Conservation (phyloP, 441 rosid genomes). For the Pelargonium fulgidum region DNA sequence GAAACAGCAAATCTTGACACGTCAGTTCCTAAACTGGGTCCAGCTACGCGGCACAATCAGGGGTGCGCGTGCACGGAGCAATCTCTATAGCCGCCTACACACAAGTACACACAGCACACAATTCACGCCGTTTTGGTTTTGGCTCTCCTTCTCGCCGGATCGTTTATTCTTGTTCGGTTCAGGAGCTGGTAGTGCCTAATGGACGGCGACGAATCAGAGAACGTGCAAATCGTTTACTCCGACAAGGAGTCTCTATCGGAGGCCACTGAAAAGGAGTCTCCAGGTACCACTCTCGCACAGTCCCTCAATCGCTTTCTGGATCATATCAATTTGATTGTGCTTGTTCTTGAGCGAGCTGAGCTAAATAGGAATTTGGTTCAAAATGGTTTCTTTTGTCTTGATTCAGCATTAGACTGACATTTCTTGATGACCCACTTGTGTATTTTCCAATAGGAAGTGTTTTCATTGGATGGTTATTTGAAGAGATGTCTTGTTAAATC, state of each 20-base stretch:
- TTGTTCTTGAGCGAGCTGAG: neutral
- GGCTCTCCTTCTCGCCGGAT: neutral
- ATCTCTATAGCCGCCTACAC: neutral
- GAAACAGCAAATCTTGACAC: neutral
- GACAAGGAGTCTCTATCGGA: conserved; percentile 18
- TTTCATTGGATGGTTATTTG: neutral
- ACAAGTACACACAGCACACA: neutral
- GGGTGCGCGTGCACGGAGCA: neutral
- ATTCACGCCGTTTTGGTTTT: neutral
- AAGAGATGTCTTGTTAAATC: neutral
- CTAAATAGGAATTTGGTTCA: neutral
- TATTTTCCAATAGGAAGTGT: neutral
- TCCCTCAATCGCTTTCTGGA: neutral
- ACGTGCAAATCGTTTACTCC: conserved; percentile 11
- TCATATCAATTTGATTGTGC: neutral
- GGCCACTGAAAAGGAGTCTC: conserved; percentile 16
- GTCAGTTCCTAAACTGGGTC: neutral
- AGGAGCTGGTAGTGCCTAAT: neutral
- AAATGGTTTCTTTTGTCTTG: neutral
- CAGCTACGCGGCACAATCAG: neutral
- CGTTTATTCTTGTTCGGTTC: conserved; percentile 1
- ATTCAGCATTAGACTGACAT: neutral
- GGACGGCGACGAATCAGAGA: conserved; percentile 2
- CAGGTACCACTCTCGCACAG: conserved; percentile 19
- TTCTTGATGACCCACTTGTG: neutral